Conservation (phyloP, 169 alveolate genomes). For the Plasmodium yoelii region DNA sequence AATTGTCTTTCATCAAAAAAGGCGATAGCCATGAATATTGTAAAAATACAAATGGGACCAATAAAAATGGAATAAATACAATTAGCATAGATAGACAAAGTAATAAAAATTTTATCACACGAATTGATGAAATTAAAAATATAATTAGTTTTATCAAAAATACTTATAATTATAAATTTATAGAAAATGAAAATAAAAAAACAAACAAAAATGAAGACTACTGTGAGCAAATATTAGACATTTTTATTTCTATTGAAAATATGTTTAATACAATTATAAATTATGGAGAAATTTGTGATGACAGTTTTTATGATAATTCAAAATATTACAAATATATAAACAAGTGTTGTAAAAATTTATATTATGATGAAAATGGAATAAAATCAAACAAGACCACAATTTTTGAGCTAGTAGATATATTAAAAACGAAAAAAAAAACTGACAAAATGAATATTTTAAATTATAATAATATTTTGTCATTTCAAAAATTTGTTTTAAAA, state of each 20-base stretch:
- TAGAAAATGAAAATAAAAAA: background rate
- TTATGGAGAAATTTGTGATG: slow-evolving; percentile 20
- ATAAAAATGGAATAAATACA: too few species aligned
- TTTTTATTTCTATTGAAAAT: slow-evolving; percentile 8
- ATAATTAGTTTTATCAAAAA: slow-evolving; percentile 11
- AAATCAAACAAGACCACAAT: background rate
- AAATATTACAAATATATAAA: slow-evolving; percentile 27
- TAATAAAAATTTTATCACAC: background rate
- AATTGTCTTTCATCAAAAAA: background rate
- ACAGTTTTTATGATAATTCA: background rate
- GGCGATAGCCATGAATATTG: too few species aligned
- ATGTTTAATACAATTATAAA: slow-evolving; percentile 17
- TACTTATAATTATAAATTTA: background rate
- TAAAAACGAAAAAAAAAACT: background rate
- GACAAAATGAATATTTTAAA: background rate
- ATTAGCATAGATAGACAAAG: background rate
- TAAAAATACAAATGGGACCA: too few species aligned
- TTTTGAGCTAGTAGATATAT: slow-evolving; percentile 13
- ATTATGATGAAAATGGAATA: background rate
- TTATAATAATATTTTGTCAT: background rate
- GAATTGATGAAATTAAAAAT: slow-evolving; percentile 39
- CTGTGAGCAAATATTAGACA: background rate
- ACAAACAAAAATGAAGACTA: background rate
- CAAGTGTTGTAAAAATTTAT: background rate
- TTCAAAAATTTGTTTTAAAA: background rate